Conservation (phyloP, 139 green algal genomes). For the Desmodesmus armatus region DNA sequence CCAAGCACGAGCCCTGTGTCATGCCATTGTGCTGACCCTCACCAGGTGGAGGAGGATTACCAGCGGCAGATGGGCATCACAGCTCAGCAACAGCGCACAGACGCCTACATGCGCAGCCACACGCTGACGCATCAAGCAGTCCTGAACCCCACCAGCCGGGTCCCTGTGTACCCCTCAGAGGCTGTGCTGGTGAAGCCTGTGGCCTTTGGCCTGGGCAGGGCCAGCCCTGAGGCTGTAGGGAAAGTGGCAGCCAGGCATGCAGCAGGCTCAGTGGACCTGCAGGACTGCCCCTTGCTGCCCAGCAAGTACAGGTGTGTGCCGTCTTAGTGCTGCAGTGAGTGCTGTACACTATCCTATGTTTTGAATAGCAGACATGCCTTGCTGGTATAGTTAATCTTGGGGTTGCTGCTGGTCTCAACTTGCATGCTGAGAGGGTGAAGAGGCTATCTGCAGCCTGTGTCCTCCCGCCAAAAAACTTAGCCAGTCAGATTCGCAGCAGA, state of each 20-base stretch:
- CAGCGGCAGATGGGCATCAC: conserved; percentile 65
- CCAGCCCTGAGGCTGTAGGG: conserved; percentile 8
- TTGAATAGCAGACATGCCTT: too few species aligned
- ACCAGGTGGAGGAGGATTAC: conserved; percentile 52
- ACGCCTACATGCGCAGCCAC: conserved; percentile 66
- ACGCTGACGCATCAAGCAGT: conserved; percentile 51
- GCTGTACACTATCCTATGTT: background rate
- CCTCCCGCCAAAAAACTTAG: too few species aligned
- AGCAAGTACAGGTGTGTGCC: conserved; percentile 53
- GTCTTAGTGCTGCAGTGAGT: background rate
- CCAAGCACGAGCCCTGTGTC: too few species aligned
- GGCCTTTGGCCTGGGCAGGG: conserved; percentile 64
- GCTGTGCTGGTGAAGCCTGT: conserved; percentile 56
- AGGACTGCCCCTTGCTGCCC: conserved; percentile 55
- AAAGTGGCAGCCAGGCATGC: conserved; percentile 16
- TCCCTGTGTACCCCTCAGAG: conserved; percentile 48
- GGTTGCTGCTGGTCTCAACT: too few species aligned
- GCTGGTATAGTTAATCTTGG: too few species aligned
- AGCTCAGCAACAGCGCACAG: conserved; percentile 52
- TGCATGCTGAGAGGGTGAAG: too few species aligned
- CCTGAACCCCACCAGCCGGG: conserved; percentile 64
- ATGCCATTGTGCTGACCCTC: too few species aligned
- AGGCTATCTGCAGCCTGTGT: too few species aligned
- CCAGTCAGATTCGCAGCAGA: too few species aligned
- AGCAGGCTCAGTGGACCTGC: background rate